Evolutionary conservation across 495 filamentous ascomycete genomes (phyloP), one percentile per base, ranked within the genome.

Genomic region (Bathelium albidoporum): DNA sequence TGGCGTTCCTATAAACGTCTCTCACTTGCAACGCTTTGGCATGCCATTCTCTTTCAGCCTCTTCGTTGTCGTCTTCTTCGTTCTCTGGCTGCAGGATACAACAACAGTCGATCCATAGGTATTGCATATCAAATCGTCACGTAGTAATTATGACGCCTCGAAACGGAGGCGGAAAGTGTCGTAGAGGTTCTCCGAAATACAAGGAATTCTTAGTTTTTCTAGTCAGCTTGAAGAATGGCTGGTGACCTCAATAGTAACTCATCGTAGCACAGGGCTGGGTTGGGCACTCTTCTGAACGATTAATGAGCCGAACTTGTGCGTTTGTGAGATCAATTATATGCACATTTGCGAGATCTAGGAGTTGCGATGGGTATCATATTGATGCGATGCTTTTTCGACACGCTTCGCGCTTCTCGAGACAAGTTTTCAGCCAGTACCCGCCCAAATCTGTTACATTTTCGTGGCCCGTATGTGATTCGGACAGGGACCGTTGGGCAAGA

Each of bases 91-190:
- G 61, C 41, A 63, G 5, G 20, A 63, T 63, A 24, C 61, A 63
- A 12, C 26, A 49, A 16, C 39, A 24, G 34, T 63, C 61, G 41
- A 63, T 63, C 61, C 61, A 63, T 2, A 63, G 26, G 36, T 63
- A 63, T 28, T 34, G 24, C 5, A 63, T 29, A 9, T 32, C 20
- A 44, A 63, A 32, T 18, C 49, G 22, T 22, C 32, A 28, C 31
- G 61, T 22, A 32, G 34, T 29, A 12, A 7, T 22, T 9, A 63
- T 59, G 14, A 49, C 61, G 41, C 59, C 61, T 31, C 52, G 61
- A 22, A 63, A 63, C 26, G 43, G 4, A 49, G 43, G 43, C 43
- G 43, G 43, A 20, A 49, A 49, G 43, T 49, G 9, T n/a, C 4
- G 10, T 3, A 49, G 4, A 14, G 5, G n/a, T 49, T 11, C 3